Percentiles rank a stretch among this genome's conserved stretches.
These are phyloP conservation scores for Myriosclerotinia duriaeana DNA, from an alignment of 2,329 filamentous ascomycete genomes.

Conservation along the genomic window DNA sequence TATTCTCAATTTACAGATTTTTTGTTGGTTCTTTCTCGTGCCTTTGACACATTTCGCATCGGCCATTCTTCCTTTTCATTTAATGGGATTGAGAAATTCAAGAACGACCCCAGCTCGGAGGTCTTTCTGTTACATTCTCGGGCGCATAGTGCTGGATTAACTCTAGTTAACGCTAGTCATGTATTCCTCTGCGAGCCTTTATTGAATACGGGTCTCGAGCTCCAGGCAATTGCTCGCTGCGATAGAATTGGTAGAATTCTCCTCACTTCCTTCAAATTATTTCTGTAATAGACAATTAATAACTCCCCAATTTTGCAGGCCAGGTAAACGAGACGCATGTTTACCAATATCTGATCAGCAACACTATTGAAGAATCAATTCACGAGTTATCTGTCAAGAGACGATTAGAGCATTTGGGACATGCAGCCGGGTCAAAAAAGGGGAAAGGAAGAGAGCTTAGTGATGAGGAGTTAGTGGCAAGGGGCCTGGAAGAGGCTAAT, in stretches of 20 bases:
- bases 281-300: not conserved
- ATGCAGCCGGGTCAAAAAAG: conserved; percentile 41
- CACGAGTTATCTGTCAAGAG: conserved; percentile 81
- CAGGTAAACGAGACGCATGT: conserved; percentile 73
- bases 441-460: conserved; percentile 46
- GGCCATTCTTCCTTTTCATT: conserved; percentile 67
- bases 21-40: conserved; percentile 67
- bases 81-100: conserved; percentile 73
- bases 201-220: conserved; percentile 87
- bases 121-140: conserved; percentile 89
- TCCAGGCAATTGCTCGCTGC: conserved; percentile 79
- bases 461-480: conserved; percentile 53
- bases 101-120: conserved; percentile 68
- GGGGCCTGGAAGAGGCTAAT: conserved; percentile 76
- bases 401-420: conserved; percentile 73
- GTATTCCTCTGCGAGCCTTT: conserved; percentile 94
- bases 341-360: conserved; percentile 90
- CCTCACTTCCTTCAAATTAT: not conserved
- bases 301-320: not conserved
- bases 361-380: conserved; percentile 89
- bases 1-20: conserved; percentile 91
- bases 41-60: conserved; percentile 71
- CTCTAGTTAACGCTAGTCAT: conserved; percentile 88
- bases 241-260: conserved; percentile 70
- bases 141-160: conserved; percentile 83